Conservation (phyloP, 495 filamentous ascomycete genomes). For the Aspergillus nidulans region DNA sequence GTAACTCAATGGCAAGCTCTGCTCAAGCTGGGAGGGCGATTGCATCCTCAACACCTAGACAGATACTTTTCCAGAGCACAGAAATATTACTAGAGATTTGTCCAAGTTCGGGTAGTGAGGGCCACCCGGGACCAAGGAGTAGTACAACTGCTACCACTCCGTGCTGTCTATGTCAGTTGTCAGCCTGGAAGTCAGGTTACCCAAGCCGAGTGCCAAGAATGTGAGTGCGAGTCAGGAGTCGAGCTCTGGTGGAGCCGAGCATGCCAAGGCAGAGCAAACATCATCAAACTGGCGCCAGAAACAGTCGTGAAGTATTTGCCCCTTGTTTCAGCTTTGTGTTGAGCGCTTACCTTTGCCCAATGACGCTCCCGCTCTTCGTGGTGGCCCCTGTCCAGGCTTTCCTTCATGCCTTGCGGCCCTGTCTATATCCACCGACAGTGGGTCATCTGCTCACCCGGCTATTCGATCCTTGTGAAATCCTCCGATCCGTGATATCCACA, state of each 20-base stretch:
- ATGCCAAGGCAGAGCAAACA: slow-evolving; percentile 23
- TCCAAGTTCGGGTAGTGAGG: no score
- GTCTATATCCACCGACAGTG: slow-evolving; percentile 4
- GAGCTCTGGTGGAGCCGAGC: slow-evolving; percentile 13
- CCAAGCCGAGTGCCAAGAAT: background rate
- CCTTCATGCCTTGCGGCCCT: background rate
- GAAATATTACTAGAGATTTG: no score
- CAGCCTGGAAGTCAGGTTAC: background rate
- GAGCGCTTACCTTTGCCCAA: slow-evolving; percentile 21
- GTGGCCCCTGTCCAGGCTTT: slow-evolving; percentile 1
- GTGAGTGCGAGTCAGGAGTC: slow-evolving; percentile 5
- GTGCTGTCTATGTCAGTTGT: no score
- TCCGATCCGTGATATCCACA: background rate
- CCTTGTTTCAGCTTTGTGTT: slow-evolving; percentile 22
- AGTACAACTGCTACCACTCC: no score
- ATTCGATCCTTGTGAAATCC: slow-evolving; percentile 5
- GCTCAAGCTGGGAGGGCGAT: no score
- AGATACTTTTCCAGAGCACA: no score
- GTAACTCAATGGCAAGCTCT: no score
- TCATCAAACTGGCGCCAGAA: slow-evolving; percentile 24
- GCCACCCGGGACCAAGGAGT: no score
- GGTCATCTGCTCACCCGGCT: background rate
- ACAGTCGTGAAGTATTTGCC: slow-evolving; percentile 26
- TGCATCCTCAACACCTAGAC: no score
- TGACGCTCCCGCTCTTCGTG: background rate